Evolutionary conservation across 305 asterid species (phyloP).

Genomic region (Fraxinus ornus): DNA sequence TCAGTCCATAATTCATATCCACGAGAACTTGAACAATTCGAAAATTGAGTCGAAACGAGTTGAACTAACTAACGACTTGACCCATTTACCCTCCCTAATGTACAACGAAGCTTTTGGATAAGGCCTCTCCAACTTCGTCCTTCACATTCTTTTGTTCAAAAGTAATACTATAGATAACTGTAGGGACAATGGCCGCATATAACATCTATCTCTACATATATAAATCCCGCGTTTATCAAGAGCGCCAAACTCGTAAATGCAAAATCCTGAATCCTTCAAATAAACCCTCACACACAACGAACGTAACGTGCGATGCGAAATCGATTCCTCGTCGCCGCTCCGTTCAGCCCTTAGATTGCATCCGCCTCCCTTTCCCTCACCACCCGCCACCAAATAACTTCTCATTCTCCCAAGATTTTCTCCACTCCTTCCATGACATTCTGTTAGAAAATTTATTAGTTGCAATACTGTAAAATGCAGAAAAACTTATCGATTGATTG

Average conservation of each 20-base stretch:
- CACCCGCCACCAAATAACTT: conserved; percentile 37
- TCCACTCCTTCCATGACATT: conserved; percentile 40
- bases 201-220: background rate
- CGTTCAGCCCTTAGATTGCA: conserved; percentile 49
- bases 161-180: conserved; percentile 19
- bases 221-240: background rate
- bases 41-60: no score
- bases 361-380: conserved; percentile 45
- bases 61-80: no score
- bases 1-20: no score
- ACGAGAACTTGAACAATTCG: no score
- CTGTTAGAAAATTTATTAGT: no score
- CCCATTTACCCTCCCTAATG: no score
- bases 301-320: conserved; percentile 60
- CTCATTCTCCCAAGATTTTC: conserved; percentile 22
- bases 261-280: conserved; percentile 22
- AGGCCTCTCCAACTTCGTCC: background rate
- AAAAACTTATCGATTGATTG: no score
- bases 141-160: background rate
- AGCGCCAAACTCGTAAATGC: conserved; percentile 35
- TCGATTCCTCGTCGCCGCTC: conserved; percentile 58
- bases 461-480: no score
- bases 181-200: background rate
- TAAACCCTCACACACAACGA: conserved; percentile 23
- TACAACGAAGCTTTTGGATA: no score